Evolutionary conservation across 192 early-diverging fungal species (phyloP).

Genomic region (Coemansia interrupta): DNA sequence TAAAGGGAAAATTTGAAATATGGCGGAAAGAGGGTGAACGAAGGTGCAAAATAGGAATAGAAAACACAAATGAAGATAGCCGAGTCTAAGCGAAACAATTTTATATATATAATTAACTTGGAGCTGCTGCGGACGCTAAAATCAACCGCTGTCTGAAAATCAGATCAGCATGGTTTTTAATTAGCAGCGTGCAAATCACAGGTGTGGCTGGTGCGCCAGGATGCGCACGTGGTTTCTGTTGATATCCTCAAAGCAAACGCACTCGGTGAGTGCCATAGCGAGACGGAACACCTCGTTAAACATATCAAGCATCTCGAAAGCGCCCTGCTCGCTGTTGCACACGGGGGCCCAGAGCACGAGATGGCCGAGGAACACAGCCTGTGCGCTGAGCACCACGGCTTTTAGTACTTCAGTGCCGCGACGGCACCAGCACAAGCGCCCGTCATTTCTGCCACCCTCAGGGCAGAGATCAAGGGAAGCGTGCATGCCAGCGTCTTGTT

Average conservation of each 20-base stretch:
- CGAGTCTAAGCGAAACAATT: too few species aligned
- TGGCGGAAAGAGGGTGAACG: background rate
- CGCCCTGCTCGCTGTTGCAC: constrained; percentile 84
- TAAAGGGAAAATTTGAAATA: background rate
- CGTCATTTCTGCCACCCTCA: constrained; percentile 68
- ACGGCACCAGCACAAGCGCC: constrained; percentile 78
- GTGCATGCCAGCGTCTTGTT: constrained; percentile 92
- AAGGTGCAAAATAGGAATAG: background rate
- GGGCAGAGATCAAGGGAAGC: constrained; percentile 73
- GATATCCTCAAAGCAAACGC: constrained; percentile 24
- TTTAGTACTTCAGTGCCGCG: constrained; percentile 92
- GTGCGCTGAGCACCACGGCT: constrained; percentile 89
- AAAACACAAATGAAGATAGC: background rate
- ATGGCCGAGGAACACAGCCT: constrained; percentile 62
- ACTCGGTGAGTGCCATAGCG: constrained; percentile 74
- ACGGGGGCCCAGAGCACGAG: constrained; percentile 70
- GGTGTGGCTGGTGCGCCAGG: constrained; percentile 11
- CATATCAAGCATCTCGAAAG: constrained; percentile 73
- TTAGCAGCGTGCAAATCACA: background rate
- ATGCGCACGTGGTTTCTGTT: constrained; percentile 25
- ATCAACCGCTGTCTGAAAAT: too few species aligned
- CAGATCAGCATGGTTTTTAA: too few species aligned
- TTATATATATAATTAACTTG: too few species aligned
- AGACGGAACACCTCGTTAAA: constrained; percentile 83
- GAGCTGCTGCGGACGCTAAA: too few species aligned